Conservation (phyloP, 2,329 filamentous ascomycete genomes). For the Fusarium torulosum region DNA sequence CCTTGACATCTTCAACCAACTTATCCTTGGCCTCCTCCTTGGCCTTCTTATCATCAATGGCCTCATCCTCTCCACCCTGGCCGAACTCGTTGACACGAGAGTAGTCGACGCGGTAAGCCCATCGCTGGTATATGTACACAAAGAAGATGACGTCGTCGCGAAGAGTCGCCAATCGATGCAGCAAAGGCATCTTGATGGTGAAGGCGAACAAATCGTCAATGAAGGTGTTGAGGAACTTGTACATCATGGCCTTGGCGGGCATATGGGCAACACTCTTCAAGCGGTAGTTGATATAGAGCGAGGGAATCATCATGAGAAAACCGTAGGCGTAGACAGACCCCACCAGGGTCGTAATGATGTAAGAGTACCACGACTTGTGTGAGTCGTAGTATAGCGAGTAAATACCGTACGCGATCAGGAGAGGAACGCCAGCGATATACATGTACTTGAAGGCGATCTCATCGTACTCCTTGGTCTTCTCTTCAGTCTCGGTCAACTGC, state of each 20-base stretch:
- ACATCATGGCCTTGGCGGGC: conserved; percentile 95
- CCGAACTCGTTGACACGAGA: conserved; percentile 96
- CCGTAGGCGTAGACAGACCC: conserved; percentile 98
- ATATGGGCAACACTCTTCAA: conserved; percentile 96
- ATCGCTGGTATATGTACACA: conserved; percentile 94
- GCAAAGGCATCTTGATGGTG: conserved; percentile 98
- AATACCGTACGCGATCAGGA: conserved; percentile 87
- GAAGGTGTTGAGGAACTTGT: conserved; percentile 99
- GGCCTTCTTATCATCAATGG: conserved; percentile 76
- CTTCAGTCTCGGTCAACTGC: conserved; percentile 91
- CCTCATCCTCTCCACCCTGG: conserved; percentile 94
- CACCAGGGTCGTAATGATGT: conserved; percentile 93
- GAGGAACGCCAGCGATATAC: conserved; percentile 89
- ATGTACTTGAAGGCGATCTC: conserved; percentile 98
- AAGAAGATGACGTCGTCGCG: conserved; percentile 99
- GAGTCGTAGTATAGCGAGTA: conserved; percentile 94
- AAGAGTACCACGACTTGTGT: conserved; percentile 99
- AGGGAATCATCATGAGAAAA: conserved; percentile 99
- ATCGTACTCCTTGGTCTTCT: conserved; percentile 99
- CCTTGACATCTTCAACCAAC: conserved; percentile 54
- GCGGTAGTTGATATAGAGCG: conserved; percentile 98
- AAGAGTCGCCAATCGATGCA: conserved; percentile 92
- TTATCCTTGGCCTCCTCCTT: conserved; percentile 57
- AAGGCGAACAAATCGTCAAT: conserved; percentile 99
- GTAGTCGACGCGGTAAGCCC: conserved; percentile 92